Conservation (phyloP, 2,329 filamentous ascomycete genomes). For the Seiridium unicorne region DNA sequence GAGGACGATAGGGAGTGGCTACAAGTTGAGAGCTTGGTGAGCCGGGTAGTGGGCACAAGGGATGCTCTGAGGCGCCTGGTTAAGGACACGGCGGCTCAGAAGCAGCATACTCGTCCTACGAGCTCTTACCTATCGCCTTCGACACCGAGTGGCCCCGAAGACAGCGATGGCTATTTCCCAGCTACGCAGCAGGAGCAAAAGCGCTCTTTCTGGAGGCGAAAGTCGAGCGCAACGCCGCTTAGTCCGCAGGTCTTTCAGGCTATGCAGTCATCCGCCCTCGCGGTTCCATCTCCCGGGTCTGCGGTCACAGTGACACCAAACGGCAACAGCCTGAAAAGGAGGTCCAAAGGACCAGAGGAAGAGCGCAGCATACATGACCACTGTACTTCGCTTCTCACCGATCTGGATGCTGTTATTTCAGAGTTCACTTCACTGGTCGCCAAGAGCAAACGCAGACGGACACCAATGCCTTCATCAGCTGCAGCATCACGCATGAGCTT, state of each 20-base stretch:
- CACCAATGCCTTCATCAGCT: constrained; percentile 50
- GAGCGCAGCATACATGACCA: constrained; percentile 75
- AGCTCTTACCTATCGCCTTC: constrained; percentile 39
- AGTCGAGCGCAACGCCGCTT: constrained; percentile 58
- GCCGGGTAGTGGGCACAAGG: constrained; percentile 80
- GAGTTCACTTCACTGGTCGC: constrained; percentile 78
- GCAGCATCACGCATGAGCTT: constrained; percentile 60
- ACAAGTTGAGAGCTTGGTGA: constrained; percentile 80
- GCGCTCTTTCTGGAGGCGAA: constrained; percentile 89
- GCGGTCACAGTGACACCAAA: constrained; percentile 28
- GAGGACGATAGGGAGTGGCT: constrained; percentile 82
- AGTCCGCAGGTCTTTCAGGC: constrained; percentile 39
- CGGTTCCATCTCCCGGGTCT: constrained; percentile 39
- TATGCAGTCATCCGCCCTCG: constrained; percentile 35
- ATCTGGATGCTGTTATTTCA: constrained; percentile 78
- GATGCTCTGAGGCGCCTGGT: constrained; percentile 86
- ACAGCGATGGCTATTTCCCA: constrained; percentile 54
- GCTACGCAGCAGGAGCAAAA: constrained; percentile 48
- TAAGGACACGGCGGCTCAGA: constrained; percentile 72
- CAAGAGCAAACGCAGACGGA: constrained; percentile 76
- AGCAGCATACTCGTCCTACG: constrained; percentile 41
- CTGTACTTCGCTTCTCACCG: constrained; percentile 77
- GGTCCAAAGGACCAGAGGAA: constrained; percentile 41
- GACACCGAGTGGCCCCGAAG: constrained; percentile 42
- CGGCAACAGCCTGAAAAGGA: constrained; percentile 28